Conservation (phyloP, 2,329 filamentous ascomycete species). For the Chaetothyriales sp. region DNA sequence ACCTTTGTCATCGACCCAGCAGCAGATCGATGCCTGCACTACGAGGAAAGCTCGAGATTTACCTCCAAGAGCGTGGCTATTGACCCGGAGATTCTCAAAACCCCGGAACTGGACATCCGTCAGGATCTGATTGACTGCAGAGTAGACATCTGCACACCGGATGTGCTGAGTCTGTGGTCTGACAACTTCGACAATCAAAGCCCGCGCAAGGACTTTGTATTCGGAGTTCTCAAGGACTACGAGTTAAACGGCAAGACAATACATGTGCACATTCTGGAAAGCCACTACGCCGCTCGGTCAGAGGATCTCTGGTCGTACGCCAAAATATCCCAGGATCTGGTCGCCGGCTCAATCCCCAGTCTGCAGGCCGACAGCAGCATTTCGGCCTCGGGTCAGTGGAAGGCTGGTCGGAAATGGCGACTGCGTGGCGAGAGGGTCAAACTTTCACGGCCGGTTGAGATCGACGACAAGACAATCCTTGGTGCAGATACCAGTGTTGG, state of each 20-base stretch:
- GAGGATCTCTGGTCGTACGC: conserved; percentile 82
- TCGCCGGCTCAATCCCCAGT: conserved; percentile 12
- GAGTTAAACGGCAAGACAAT: conserved; percentile 96
- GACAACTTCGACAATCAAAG: conserved; percentile 96
- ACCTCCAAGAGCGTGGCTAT: conserved; percentile 39
- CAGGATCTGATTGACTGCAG: conserved; percentile 83
- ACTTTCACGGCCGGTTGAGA: conserved; percentile 54
- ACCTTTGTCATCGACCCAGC: conserved; percentile 74
- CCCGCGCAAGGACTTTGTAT: conserved; percentile 73
- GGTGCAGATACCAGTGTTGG: conserved; percentile 64
- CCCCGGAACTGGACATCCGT: conserved; percentile 65
- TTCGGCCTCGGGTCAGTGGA: conserved; percentile 54
- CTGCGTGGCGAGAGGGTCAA: conserved; percentile 34
- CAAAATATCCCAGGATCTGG: conserved; percentile 58
- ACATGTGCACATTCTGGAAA: conserved; percentile 68
- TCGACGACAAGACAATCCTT: conserved; percentile 56
- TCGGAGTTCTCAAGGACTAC: conserved; percentile 88
- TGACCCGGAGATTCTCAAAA: conserved; percentile 63
- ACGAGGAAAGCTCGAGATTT: conserved; percentile 59
- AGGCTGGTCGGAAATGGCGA: conserved; percentile 44
- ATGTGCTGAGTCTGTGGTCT: conserved; percentile 86
- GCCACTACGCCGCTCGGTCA: conserved; percentile 74
- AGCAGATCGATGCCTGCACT: conserved; percentile 73
- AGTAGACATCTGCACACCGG: conserved; percentile 94
- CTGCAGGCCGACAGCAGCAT: conserved; percentile 42